Percentiles rank a stretch among this genome's conserved stretches.
Conservation (phyloP, 371 early-diverging fungal genomes). For the Fennellomyces sp. region DNA sequence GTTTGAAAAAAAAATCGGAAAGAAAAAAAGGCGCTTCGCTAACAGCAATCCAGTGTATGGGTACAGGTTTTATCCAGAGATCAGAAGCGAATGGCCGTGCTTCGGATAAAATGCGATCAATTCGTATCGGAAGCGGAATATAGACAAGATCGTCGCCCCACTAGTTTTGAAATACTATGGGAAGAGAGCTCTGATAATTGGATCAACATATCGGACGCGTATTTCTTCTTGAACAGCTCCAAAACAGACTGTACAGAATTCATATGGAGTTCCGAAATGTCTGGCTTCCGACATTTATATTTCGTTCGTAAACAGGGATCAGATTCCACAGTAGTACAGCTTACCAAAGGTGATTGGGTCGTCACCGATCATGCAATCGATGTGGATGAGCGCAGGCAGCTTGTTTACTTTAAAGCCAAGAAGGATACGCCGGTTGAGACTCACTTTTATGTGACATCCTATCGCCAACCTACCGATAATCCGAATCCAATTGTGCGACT, state of each 20-base stretch:
- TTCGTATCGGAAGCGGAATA: conserved; percentile 2
- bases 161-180: conserved; percentile 52
- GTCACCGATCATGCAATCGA: conserved; percentile 63
- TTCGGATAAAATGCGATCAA: conserved; percentile 40
- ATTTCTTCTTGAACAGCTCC: conserved; percentile 42
- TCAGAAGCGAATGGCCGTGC: conserved; percentile 60
- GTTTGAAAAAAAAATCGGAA: conserved; percentile 1
- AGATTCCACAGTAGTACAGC: conserved; percentile 20
- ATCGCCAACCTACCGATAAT: conserved; percentile 11
- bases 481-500: conserved; percentile 36
- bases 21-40: neutral
- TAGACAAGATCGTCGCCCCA: conserved; percentile 18
- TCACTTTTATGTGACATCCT: conserved; percentile 69
- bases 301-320: conserved; percentile 14
- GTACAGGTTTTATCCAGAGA: conserved; percentile 68
- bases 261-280: conserved; percentile 67
- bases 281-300: conserved; percentile 76
- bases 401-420: conserved; percentile 76
- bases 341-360: conserved; percentile 59
- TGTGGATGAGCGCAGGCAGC: conserved; percentile 59
- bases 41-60: conserved; percentile 58
- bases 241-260: conserved; percentile 25
- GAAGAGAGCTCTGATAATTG: conserved; percentile 62
- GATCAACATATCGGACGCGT: conserved; percentile 72
- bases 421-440: conserved; percentile 67